Percentiles rank a stretch among this genome's conserved stretches.
Evolutionary conservation across 768 basidiomycete genomes (phyloP).

Genomic region (Collybia mongolica): DNA sequence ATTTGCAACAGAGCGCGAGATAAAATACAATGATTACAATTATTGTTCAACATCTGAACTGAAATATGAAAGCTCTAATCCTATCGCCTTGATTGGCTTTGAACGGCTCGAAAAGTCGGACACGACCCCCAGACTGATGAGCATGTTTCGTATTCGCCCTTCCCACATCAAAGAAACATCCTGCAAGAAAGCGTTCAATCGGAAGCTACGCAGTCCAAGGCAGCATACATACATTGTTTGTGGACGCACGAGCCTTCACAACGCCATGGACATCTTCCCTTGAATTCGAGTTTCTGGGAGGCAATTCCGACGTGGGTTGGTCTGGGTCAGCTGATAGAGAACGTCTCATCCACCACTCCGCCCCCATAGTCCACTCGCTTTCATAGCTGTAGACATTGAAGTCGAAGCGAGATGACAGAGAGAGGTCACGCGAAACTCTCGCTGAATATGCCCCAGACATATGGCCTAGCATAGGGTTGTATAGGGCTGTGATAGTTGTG

Average conservation of each 20-base stretch:
- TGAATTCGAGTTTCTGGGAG: constrained; percentile 10
- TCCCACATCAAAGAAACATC: constrained; percentile 93
- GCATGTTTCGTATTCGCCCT: constrained; percentile 84
- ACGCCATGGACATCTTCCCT: constrained; percentile 66
- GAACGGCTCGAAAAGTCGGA: constrained; percentile 84
- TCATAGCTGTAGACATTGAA: constrained; percentile 98
- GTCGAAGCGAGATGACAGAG: constrained; percentile 87
- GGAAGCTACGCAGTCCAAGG: not conserved
- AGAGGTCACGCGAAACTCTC: constrained; percentile 80
- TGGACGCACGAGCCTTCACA: constrained; percentile 86
- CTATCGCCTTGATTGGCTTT: constrained; percentile 86
- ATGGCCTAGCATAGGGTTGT: constrained; percentile 96
- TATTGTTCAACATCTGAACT: constrained; percentile 43
- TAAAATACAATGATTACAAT: constrained; percentile 2
- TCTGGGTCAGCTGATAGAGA: constrained; percentile 31
- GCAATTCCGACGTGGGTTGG: constrained; percentile 8
- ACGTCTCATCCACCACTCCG: constrained; percentile 92
- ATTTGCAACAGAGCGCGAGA: too few species aligned
- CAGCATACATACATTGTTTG: constrained; percentile 68
- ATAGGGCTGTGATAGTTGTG: constrained; percentile 90
- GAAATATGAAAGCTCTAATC: constrained; percentile 93
- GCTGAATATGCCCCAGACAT: constrained; percentile 90
- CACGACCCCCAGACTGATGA: constrained; percentile 89
- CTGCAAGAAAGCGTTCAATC: constrained; percentile 33
- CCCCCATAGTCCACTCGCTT: constrained; percentile 93